Evolutionary conservation across 495 filamentous ascomycete species (phyloP), one percentile per base, ranked within the genome.

Genomic region (Aspergillus cristatus): DNA sequence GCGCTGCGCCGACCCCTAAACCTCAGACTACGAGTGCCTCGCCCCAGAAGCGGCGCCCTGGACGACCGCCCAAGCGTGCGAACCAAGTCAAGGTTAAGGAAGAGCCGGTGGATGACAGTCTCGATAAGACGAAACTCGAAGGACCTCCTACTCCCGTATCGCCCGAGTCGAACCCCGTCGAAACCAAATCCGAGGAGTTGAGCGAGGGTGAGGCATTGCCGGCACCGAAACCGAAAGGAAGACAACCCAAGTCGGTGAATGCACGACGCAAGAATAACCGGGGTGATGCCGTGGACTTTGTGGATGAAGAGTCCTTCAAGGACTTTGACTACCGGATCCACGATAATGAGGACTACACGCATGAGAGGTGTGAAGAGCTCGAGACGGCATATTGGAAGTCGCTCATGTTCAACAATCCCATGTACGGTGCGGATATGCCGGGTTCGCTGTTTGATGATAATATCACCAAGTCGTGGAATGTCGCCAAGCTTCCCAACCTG

Each of bases 371-470:
- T 53, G 84, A 90, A 33, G 93, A 98, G 60, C 70, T 98, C 3
- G 91, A 98, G 62, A 78, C 82, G 17, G 78, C 78, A 36, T 98
- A 98, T 57, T 98, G 91, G 91, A 94, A 87, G 63, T 90, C 83
- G 2, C 70, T 98, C 38, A 96, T 87, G 34, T 97, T 86, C 62
- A 93, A 86, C 43, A 84, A 84, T 33, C 91, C 91, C 0, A 73
- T 98, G 61, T 98, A 98, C 48, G 91, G 93, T 22, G 91, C 93
- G 7, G 91, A 98, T 64, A 90, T 98, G 74, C 84, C 85, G 26
- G 91, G 91, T 16, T 93, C 87, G 3, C 71, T 98, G n/a, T 98
- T 98, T 50, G 82, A 91, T 46, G 88, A 96, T 13, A 38, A 47
- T 12, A 70, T 73, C 3, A 84, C 78, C n/a, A 78, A 79, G 14